Evolutionary conservation across 331 rosid genomes (phyloP).

Genomic region (Erythrophleum ivorense): DNA sequence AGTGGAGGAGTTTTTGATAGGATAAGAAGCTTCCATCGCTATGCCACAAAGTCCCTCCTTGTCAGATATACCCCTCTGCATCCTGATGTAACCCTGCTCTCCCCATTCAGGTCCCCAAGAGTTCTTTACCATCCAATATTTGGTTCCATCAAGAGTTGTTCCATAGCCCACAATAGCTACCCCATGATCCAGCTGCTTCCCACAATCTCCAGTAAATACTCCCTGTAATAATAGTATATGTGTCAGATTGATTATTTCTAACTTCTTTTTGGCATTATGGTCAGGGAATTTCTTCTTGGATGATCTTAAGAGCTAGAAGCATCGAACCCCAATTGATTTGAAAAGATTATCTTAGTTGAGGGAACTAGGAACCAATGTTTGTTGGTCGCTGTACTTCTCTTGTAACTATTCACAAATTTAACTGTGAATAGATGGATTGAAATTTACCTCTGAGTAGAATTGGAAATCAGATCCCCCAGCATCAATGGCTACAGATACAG

Average conservation of each 20-base stretch:
- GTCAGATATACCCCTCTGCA: constrained; percentile 51
- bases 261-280: background rate
- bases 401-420: background rate
- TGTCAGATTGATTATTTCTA: background rate
- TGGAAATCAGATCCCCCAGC: constrained; percentile 71
- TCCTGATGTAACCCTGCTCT: constrained; percentile 81
- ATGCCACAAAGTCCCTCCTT: constrained; percentile 79
- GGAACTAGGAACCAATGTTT: background rate
- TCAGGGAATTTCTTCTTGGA: background rate
- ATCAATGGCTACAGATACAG: constrained; percentile 79
- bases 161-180: constrained; percentile 91
- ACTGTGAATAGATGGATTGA: background rate
- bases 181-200: constrained; percentile 78
- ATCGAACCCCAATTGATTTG: too few species aligned
- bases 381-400: background rate
- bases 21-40: constrained; percentile 88
- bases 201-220: constrained; percentile 74
- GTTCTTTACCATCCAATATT: constrained; percentile 79
- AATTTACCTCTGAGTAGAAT: constrained; percentile 74
- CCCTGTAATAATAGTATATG: constrained; percentile 55
- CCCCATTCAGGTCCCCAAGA: constrained; percentile 94
- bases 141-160: constrained; percentile 69
- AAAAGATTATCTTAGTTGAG: background rate
- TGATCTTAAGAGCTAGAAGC: too few species aligned
- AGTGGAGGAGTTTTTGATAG: constrained; percentile 66